Percentiles rank a stretch among this genome's conserved stretches.
Conservation (phyloP, 1,139 yeast species). For the Lodderomyces beijingensis region DNA sequence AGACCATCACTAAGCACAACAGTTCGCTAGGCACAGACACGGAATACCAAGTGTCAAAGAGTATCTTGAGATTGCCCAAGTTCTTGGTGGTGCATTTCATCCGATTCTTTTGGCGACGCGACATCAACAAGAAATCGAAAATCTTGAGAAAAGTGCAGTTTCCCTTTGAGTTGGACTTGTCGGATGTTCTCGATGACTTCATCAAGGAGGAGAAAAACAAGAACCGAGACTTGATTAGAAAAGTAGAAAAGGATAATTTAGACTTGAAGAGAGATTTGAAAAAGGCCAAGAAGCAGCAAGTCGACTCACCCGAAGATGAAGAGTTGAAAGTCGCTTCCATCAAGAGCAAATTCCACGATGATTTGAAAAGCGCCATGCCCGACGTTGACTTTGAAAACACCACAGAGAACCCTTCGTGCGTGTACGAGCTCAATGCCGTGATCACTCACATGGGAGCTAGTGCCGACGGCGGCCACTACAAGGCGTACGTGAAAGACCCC, state of each 20-base stretch:
- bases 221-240: conserved; percentile 73
- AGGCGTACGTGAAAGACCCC: conserved; percentile 75
- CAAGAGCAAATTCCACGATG: conserved; percentile 42
- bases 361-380: conserved; percentile 38
- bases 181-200: conserved; percentile 78
- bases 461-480: conserved; percentile 97
- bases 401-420: conserved; percentile 82
- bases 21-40: conserved; percentile 68
- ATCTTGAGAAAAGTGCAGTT: conserved; percentile 90
- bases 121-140: conserved; percentile 85
- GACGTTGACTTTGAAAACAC: conserved; percentile 28
- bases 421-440: conserved; percentile 78
- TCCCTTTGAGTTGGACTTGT: conserved; percentile 87
- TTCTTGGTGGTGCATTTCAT: conserved; percentile 88
- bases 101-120: conserved; percentile 93
- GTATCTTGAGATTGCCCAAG: conserved; percentile 78
- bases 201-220: conserved; percentile 63
- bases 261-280: conserved; percentile 76
- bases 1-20: conserved; percentile 72
- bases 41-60: conserved; percentile 62
- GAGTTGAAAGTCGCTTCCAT: conserved; percentile 44
- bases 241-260: conserved; percentile 68
- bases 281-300: conserved; percentile 59
- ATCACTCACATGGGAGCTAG: conserved; percentile 93
- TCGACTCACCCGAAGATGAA: conserved; percentile 35